Percentiles rank a stretch among this genome's conserved stretches.
phyloP scores from a whole-genome alignment of 2,329 filamentous ascomycete genomes.

The Akanthomyces uredinophilus region DNA sequence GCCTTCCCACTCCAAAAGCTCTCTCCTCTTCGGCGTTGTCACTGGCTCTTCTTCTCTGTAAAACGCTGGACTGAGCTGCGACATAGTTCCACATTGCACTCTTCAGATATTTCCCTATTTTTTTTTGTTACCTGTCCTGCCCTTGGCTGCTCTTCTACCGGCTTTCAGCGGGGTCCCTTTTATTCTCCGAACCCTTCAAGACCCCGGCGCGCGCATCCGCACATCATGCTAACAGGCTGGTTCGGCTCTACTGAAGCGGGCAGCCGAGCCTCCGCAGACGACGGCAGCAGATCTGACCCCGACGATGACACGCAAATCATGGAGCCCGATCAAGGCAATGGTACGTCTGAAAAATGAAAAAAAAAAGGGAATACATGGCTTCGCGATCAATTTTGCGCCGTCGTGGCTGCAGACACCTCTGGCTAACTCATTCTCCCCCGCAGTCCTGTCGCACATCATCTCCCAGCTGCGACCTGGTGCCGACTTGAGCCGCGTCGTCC shows the following conservation, averaged over 20 bases:
- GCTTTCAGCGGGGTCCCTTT: neutral
- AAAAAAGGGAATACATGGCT: neutral
- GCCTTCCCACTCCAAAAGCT: neutral
- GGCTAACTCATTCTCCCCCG: neutral
- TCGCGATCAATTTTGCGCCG: neutral
- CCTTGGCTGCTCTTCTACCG: neutral
- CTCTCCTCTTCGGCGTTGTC: neutral
- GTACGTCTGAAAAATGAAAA: slow-evolving; percentile 43
- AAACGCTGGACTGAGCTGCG: neutral
- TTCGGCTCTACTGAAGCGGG: slow-evolving; percentile 34
- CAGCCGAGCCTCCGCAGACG: slow-evolving; percentile 54
- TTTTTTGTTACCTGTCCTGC: neutral
- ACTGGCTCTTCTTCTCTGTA: neutral
- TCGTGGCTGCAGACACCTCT: neutral
- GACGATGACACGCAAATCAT: slow-evolving; percentile 75
- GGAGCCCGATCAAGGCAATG: slow-evolving; percentile 90
- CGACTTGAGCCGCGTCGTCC: slow-evolving; percentile 86
- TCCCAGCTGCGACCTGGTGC: slow-evolving; percentile 93
- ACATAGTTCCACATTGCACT: neutral
- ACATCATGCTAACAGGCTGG: slow-evolving; percentile 40
- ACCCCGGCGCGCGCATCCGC: slow-evolving; percentile 17
- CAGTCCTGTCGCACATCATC: slow-evolving; percentile 95
- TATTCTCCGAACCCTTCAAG: neutral
- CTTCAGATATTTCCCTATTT: slow-evolving; percentile 10
- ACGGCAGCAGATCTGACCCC: slow-evolving; percentile 39